Conservation (phyloP, 768 basidiomycete genomes). For the Agrocybe pediades region DNA sequence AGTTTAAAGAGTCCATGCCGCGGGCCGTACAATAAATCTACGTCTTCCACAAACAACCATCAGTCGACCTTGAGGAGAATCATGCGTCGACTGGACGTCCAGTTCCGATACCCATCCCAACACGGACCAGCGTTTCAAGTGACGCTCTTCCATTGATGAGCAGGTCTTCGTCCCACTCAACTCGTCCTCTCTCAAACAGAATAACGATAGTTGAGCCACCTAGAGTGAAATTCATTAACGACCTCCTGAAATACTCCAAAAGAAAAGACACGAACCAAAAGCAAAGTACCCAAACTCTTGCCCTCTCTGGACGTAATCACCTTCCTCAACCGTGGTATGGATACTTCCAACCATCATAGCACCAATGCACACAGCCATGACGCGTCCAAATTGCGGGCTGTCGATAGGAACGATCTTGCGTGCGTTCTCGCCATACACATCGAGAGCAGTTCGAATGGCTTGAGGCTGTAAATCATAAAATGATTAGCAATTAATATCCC, state of each 20-base stretch:
- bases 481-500: not conserved
- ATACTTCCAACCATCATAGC: conserved; percentile 98
- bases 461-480: conserved; percentile 60
- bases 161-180: conserved; percentile 93
- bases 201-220: conserved; percentile 93
- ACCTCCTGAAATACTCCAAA: not conserved
- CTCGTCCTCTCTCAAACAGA: conserved; percentile 80
- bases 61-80: too few relatives aligned
- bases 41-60: too few relatives aligned
- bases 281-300: conserved; percentile 95
- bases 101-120: conserved; percentile 81
- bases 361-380: conserved; percentile 90
- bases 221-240: conserved; percentile 24
- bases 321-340: conserved; percentile 82
- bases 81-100: conserved; percentile 6
- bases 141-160: conserved; percentile 80
- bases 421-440: conserved; percentile 94
- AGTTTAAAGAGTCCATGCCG: too few relatives aligned
- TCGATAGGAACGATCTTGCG: conserved; percentile 93
- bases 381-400: conserved; percentile 84
- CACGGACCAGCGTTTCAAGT: conserved; percentile 88
- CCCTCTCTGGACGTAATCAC: conserved; percentile 76
- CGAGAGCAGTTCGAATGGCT: conserved; percentile 87
- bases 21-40: too few relatives aligned
- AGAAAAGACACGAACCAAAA: conserved; percentile 64